Evolutionary conservation across 306 rosid genomes (phyloP).

Genomic region (Datisca glomerata): DNA sequence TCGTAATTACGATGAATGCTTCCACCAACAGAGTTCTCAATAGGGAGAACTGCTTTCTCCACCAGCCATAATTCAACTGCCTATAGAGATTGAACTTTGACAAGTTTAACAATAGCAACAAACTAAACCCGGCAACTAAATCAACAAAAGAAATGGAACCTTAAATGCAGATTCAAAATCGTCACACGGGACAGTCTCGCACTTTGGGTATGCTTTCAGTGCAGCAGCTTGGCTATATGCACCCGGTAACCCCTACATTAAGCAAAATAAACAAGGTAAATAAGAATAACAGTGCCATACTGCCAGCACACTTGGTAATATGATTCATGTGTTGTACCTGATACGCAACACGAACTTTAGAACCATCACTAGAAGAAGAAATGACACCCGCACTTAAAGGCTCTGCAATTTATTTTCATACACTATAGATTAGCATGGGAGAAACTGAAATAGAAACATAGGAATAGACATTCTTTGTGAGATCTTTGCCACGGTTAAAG

Average conservation of each 20-base stretch:
- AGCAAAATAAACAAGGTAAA: conserved; percentile 11
- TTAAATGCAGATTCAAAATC: conserved; percentile 78
- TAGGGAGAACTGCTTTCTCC: conserved; percentile 87
- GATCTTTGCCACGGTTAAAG: not conserved
- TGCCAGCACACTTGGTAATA: too few relatives aligned
- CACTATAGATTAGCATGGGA: conserved; percentile 9
- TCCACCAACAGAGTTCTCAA: conserved; percentile 79
- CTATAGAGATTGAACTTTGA: conserved; percentile 25
- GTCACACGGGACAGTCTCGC: conserved; percentile 83
- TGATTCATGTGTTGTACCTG: conserved; percentile 75
- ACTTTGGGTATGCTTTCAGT: conserved; percentile 65
- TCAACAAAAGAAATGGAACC: conserved; percentile 27
- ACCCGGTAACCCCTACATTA: conserved; percentile 65
- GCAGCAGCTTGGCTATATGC: conserved; percentile 91
- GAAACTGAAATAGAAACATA: conserved; percentile 4
- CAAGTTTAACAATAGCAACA: conserved; percentile 7
- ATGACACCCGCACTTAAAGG: conserved; percentile 45
- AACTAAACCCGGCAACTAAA: conserved; percentile 2
- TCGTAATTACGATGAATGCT: conserved; percentile 92
- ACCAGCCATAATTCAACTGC: conserved; percentile 92
- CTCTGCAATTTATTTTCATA: conserved; percentile 38
- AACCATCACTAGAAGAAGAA: conserved; percentile 35
- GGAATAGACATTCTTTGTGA: conserved; percentile 1
- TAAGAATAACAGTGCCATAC: conserved; percentile 11
- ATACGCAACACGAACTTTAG: conserved; percentile 76